A percentile compares a stretch with the other conserved stretches of the same genome.
phyloP scores from a whole-genome alignment of 371 early-diverging fungal genomes.

The Funneliformis caledonium region DNA sequence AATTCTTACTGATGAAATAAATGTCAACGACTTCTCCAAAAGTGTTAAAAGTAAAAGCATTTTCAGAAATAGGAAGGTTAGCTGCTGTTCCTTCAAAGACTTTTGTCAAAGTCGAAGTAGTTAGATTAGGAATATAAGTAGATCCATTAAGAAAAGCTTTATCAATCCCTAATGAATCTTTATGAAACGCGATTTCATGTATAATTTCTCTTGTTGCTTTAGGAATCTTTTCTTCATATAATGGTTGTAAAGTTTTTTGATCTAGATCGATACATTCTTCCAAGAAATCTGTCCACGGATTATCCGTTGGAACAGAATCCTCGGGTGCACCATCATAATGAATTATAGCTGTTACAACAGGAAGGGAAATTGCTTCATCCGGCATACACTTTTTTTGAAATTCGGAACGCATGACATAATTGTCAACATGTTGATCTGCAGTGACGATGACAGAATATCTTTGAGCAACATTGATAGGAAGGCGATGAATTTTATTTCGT shows the following conservation, averaged over 20 bases:
- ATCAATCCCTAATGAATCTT: constrained; percentile 36
- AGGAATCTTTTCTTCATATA: constrained; percentile 43
- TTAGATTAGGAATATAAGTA: neutral
- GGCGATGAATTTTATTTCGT: constrained; percentile 43
- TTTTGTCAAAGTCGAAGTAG: neutral
- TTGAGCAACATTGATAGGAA: constrained; percentile 50
- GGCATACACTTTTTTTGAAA: constrained; percentile 35
- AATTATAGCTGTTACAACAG: constrained; percentile 43
- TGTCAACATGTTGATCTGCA: constrained; percentile 40
- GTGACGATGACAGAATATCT: constrained; percentile 52
- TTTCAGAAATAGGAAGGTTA: neutral
- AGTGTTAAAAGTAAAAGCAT: constrained; percentile 17
- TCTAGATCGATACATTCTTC: constrained; percentile 42
- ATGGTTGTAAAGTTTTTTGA: constrained; percentile 44
- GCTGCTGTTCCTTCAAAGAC: neutral
- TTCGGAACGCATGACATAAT: constrained; percentile 39
- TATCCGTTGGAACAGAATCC: constrained; percentile 43
- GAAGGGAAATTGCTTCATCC: constrained; percentile 45
- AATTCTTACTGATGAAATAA: constrained; percentile 18
- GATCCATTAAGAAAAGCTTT: constrained; percentile 23
- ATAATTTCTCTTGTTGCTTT: constrained; percentile 44
- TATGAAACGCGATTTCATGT: constrained; percentile 44
- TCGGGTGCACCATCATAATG: constrained; percentile 55
- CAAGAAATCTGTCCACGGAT: constrained; percentile 13
- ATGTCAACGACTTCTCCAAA: constrained; percentile 49